These are phyloP conservation scores for Eleusine coracana DNA, from an alignment of 176 grass and related monocot species.

Conservation along the genomic window DNA sequence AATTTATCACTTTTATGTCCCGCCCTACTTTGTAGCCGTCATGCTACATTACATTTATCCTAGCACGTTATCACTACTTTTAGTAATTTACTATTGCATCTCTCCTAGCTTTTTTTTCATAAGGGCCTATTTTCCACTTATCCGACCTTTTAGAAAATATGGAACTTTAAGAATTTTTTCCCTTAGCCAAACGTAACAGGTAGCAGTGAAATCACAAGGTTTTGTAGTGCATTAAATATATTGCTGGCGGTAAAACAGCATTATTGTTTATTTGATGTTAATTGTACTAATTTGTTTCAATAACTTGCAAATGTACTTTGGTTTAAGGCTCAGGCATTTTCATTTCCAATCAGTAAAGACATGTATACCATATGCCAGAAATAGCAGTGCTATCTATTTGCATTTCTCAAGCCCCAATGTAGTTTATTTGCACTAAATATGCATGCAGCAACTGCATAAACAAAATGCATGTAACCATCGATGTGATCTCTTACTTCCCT, in stretches of 20 bases:
- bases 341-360: neutral
- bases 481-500: too few relatives aligned
- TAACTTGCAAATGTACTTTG: neutral
- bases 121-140: too few relatives aligned
- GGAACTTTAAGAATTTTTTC: too few relatives aligned
- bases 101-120: too few relatives aligned
- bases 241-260: too few relatives aligned
- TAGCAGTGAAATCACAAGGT: too few relatives aligned
- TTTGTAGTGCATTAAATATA: too few relatives aligned
- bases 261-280: neutral
- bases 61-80: neutral
- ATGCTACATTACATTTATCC: slow-evolving; percentile 23
- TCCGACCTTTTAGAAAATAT: too few relatives aligned
- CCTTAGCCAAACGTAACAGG: too few relatives aligned
- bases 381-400: neutral
- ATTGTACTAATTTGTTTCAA: neutral
- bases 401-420: neutral
- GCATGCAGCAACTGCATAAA: too few relatives aligned
- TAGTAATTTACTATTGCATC: too few relatives aligned
- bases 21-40: slow-evolving; percentile 1
- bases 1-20: neutral
- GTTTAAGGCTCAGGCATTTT: neutral
- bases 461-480: too few relatives aligned
- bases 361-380: neutral
- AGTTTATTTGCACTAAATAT: neutral